phyloP scores from a whole-genome alignment of 257 asterid species.

The Solanum paucissectum region DNA sequence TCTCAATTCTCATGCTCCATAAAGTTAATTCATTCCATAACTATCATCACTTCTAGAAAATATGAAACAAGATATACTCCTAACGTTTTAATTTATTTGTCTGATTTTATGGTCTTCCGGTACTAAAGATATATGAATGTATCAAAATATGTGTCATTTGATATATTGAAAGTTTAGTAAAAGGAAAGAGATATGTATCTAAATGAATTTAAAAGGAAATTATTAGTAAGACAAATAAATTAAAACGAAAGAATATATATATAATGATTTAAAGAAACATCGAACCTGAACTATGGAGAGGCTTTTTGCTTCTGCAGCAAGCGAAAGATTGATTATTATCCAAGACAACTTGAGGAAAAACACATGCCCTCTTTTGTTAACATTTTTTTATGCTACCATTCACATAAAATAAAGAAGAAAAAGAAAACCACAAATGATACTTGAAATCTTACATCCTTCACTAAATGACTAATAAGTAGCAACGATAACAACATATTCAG shows the following conservation, averaged over 20 bases:
- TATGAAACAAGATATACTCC: background rate
- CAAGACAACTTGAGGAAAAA: background rate
- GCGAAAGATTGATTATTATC: slow-evolving; percentile 14
- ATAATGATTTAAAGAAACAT: background rate
- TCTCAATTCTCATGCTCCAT: background rate
- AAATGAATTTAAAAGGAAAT: too few species aligned
- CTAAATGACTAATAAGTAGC: background rate
- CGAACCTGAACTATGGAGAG: background rate
- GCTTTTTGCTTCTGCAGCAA: slow-evolving; percentile 9
- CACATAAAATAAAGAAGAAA: background rate
- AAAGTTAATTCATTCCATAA: background rate
- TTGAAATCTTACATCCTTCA: slow-evolving; percentile 24
- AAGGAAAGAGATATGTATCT: background rate
- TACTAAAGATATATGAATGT: background rate
- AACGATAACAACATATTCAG: background rate
- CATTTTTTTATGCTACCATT: background rate
- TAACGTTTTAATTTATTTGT: too few species aligned
- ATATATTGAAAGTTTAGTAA: too few species aligned
- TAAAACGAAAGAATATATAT: background rate
- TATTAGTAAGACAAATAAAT: background rate
- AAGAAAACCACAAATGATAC: slow-evolving; percentile 16
- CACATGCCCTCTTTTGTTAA: background rate
- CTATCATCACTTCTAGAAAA: background rate
- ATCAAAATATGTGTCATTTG: background rate
- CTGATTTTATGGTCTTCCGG: too few species aligned